A percentile compares a stretch with the other conserved stretches of the same genome.
These are phyloP conservation scores for Paramecium octaurelia DNA, from an alignment of 73 alveolate species.

Conservation along the genomic window DNA sequence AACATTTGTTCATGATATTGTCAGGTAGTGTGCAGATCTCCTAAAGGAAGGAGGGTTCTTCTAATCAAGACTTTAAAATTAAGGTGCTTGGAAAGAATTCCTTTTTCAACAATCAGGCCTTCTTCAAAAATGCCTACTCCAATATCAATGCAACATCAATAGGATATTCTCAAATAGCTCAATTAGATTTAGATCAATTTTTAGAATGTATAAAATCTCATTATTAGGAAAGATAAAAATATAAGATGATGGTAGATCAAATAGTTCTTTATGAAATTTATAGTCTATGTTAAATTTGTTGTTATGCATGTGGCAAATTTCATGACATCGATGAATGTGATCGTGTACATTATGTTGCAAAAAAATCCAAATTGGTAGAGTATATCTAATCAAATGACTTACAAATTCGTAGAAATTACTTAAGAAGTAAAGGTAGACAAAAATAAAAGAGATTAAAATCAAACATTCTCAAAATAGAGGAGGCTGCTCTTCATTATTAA, in stretches of 20 bases:
- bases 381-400: neutral
- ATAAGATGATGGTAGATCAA: conserved; percentile 1
- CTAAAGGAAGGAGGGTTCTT: neutral
- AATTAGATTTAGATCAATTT: neutral
- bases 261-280: neutral
- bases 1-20: neutral
- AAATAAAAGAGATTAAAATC: neutral
- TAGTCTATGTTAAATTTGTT: neutral
- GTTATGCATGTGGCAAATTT: conserved; percentile 14
- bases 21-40: neutral
- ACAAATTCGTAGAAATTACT: neutral
- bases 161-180: neutral
- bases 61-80: neutral
- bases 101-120: neutral
- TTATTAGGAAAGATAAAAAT: neutral
- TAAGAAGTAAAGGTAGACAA: neutral
- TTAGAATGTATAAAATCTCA: neutral
- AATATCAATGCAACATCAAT: neutral
- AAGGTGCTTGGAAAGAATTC: neutral
- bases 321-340: conserved; percentile 25
- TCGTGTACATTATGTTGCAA: conserved; percentile 31
- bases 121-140: neutral
- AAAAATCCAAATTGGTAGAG: neutral
- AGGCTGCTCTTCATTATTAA: neutral
- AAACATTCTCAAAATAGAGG: neutral